phyloP scores from a whole-genome alignment of 2,329 filamentous ascomycete genomes.

The Pochonia chlamydosporia region DNA sequence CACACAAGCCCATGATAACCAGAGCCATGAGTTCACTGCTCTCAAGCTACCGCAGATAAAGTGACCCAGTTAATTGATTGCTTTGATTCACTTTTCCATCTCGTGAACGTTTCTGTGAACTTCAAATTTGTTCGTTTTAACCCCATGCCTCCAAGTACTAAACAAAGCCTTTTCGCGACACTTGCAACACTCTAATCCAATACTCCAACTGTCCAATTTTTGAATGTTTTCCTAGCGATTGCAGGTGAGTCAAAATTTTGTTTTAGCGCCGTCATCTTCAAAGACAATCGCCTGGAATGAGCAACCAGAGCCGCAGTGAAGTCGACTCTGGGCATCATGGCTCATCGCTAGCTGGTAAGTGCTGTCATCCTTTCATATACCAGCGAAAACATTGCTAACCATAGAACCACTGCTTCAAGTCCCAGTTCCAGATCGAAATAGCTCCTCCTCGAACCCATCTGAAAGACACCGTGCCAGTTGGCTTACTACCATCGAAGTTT shows the following conservation, averaged over 20 bases:
- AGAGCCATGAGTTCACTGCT: background rate
- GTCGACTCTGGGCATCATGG: background rate
- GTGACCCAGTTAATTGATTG: background rate
- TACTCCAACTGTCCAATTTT: no score
- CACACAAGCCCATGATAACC: no score
- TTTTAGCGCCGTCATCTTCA: background rate
- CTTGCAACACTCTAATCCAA: background rate
- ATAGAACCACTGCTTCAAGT: no score
- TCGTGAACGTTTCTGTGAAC: background rate
- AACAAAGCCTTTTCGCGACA: background rate
- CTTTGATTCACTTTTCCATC: background rate
- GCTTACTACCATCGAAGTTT: background rate
- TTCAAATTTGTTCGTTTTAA: background rate
- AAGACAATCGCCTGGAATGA: background rate
- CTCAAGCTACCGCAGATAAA: background rate
- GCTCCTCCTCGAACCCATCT: background rate
- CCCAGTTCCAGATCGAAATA: background rate
- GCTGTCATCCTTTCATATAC: no score
- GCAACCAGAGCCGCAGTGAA: background rate
- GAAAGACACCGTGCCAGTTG: background rate
- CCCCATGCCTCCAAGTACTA: background rate
- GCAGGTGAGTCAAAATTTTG: background rate
- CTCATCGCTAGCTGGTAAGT: background rate
- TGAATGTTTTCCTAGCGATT: background rate
- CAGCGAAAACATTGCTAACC: no score